Percentiles rank a stretch among this genome's conserved stretches.
phyloP scores from a whole-genome alignment of 2,329 filamentous ascomycete genomes.

The Alternaria burnsii region DNA sequence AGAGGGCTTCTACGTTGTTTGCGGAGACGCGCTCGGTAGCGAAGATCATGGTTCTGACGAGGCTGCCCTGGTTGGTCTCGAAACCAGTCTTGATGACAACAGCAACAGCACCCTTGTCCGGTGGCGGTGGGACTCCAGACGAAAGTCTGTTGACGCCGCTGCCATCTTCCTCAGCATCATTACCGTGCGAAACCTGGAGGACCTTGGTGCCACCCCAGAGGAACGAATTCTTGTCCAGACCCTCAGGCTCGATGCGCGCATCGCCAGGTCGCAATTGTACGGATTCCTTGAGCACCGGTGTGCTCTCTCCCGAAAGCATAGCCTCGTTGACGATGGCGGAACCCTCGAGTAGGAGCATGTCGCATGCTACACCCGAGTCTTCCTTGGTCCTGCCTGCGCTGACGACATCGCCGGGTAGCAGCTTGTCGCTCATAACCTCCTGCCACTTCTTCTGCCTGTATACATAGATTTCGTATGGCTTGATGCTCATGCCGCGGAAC shows the following conservation, averaged over 20 bases:
- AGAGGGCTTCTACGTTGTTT: slow-evolving; percentile 93
- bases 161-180: slow-evolving; percentile 71
- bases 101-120: slow-evolving; percentile 92
- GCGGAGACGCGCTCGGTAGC: slow-evolving; percentile 98
- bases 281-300: slow-evolving; percentile 94
- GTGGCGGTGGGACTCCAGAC: slow-evolving; percentile 82
- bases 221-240: slow-evolving; percentile 95
- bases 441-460: slow-evolving; percentile 88
- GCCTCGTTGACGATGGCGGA: slow-evolving; percentile 98
- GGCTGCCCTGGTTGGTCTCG: slow-evolving; percentile 95
- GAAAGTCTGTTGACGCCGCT: slow-evolving; percentile 69
- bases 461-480: slow-evolving; percentile 94
- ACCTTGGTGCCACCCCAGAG: slow-evolving; percentile 98
- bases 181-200: slow-evolving; percentile 90
- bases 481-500: slow-evolving; percentile 99
- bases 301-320: slow-evolving; percentile 98
- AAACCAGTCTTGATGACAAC: slow-evolving; percentile 98
- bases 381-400: slow-evolving; percentile 95
- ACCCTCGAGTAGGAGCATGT: slow-evolving; percentile 94
- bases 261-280: slow-evolving; percentile 87
- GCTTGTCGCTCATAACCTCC: slow-evolving; percentile 87
- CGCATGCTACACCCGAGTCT: slow-evolving; percentile 94
- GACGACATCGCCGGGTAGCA: slow-evolving; percentile 91
- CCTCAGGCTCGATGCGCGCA: slow-evolving; percentile 82
- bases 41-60: slow-evolving; percentile 99